Conservation (phyloP, 441 rosid species). For the Populus hybrid region DNA sequence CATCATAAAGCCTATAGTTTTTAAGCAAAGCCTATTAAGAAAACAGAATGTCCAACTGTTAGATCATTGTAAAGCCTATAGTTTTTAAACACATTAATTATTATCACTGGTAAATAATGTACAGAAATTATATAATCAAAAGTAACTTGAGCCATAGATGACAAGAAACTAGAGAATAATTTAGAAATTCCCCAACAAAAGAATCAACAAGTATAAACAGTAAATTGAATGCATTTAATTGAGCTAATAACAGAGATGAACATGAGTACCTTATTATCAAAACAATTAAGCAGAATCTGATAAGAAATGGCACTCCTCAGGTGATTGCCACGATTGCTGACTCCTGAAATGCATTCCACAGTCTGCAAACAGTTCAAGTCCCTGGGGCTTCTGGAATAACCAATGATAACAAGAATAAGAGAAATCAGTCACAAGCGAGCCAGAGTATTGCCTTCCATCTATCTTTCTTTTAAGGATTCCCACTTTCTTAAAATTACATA, state of each 20-base stretch:
- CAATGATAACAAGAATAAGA: conserved; percentile 7
- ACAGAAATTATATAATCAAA: not conserved
- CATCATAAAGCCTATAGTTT: not conserved
- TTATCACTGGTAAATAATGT: not conserved
- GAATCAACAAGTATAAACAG: not conserved
- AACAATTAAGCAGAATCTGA: conserved; percentile 49
- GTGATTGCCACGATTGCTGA: conserved; percentile 53
- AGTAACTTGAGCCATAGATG: not conserved
- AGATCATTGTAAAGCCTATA: not conserved
- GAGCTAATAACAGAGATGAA: not conserved
- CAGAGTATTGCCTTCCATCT: not conserved
- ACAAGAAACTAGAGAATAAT: not conserved
- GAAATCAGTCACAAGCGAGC: not conserved
- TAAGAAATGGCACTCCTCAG: conserved; percentile 61
- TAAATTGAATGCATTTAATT: not conserved
- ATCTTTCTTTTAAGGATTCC: not conserved
- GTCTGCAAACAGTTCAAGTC: conserved; percentile 75
- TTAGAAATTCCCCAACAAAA: not conserved
- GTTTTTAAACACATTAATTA: not conserved
- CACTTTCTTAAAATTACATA: not conserved
- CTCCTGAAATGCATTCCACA: conserved; percentile 71
- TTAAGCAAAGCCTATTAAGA: not conserved
- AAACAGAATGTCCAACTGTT: not conserved
- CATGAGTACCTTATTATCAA: conserved; percentile 51
- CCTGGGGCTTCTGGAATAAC: conserved; percentile 55